Evolutionary conservation across 768 basidiomycete genomes (phyloP).

Genomic region (Pilatotrama ljubarskyi): DNA sequence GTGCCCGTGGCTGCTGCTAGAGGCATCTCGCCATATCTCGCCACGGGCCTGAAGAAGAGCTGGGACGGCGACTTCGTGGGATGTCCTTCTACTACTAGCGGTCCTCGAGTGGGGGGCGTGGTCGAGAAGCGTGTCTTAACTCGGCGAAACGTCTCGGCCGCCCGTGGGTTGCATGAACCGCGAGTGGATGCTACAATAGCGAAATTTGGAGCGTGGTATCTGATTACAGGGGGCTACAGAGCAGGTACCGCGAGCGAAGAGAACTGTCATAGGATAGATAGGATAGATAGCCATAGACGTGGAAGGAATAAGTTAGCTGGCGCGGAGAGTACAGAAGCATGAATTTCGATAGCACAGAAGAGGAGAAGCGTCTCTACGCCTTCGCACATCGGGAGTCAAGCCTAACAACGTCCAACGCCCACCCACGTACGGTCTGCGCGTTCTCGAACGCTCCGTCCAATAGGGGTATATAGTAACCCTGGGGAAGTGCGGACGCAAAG

Average conservation of each 20-base stretch:
- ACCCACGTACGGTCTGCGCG: too few species aligned
- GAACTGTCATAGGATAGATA: not conserved
- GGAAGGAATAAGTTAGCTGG: conserved; percentile 1
- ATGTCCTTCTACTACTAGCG: not conserved
- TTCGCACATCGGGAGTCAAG: not conserved
- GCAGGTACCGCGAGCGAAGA: not conserved
- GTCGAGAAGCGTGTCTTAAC: not conserved
- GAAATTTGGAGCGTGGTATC: not conserved
- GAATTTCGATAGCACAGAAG: not conserved
- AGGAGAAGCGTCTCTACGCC: not conserved
- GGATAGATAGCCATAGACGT: not conserved
- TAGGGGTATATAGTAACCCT: not conserved
- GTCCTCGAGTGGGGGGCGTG: not conserved
- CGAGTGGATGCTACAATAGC: too few species aligned
- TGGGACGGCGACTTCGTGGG: too few species aligned
- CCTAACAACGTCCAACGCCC: not conserved
- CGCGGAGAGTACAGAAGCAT: not conserved
- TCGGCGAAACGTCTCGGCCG: not conserved
- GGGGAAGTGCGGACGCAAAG: conserved; percentile 9
- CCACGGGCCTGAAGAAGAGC: too few species aligned
- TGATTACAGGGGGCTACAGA: not conserved
- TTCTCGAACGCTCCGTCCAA: too few species aligned
- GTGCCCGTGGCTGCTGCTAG: too few species aligned
- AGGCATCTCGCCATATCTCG: too few species aligned
- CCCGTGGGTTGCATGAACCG: not conserved